Base-by-base conservation (phyloP, 2,329 filamentous ascomycete genomes). In the Penicillium aurantiogriseum region DNA sequence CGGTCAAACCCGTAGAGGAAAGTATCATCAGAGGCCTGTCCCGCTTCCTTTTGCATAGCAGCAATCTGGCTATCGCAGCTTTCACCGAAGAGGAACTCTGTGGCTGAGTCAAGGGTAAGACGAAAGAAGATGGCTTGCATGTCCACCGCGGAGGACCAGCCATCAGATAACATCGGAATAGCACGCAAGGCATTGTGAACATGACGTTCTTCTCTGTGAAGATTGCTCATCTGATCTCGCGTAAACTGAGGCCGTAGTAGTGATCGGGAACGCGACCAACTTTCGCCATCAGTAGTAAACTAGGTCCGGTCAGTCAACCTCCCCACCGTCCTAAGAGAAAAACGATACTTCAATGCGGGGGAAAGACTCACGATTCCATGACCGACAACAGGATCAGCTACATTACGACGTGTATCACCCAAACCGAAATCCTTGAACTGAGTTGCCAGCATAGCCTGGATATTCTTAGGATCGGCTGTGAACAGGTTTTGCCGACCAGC, bases 71-170 rank as follows among this genome's bases (percentile, higher is more conserved):
- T 42, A 25, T 42, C 13, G 3, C 13, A 42, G n/a, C 40, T 54
- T 51, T 83, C 76, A 13, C 87, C 87, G 45, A 89, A 86, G 2
- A 90, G 74, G 62, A 89, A 88, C 51, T 86, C 84, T 0, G 86
- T 89, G 0, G 86, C 85, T 0, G 85, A 83, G 59, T 89, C 87
- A n/a, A 89, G 77, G 0, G 86, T 88, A 67, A 88, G 78, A 54
- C 82, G 80, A 66, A 88, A 88, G 67, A 89, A 87, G 11, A 87
- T 71, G 11, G 82, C 79, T 64, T 85, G 83, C 27, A 89, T 75
- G 62, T 89, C 83, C 15, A 89, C 79, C 0, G 79, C 79, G 1
- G 40, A 42, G 21, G 40, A 42, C 21, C 78, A 74, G 39, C 86
- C 79, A 49, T 84, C 75, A 0, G 69, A 69, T 0, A 85, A 85